These are phyloP conservation scores for Gossypium anomalum DNA, from an alignment of 345 rosid species.

Conservation along the genomic window DNA sequence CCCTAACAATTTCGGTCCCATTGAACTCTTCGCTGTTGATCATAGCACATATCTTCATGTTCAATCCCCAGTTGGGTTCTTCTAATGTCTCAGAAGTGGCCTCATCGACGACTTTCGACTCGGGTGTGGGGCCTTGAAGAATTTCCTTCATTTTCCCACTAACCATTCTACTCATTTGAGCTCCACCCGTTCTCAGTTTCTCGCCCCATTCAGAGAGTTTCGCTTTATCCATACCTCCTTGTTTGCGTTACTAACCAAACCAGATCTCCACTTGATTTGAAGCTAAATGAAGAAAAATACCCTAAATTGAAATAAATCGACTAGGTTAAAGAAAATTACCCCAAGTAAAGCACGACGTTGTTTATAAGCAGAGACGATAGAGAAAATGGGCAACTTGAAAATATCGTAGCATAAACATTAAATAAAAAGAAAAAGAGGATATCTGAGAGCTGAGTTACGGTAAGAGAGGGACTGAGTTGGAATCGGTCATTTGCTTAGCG, in stretches of 20 bases:
- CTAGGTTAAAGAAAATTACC: background rate
- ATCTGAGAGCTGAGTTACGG: background rate
- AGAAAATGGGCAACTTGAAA: background rate
- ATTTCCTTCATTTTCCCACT: slow-evolving; percentile 82
- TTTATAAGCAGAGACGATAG: background rate
- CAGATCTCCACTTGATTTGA: slow-evolving; percentile 9
- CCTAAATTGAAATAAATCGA: background rate
- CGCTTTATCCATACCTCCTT: slow-evolving; percentile 54
- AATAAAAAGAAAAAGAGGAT: background rate
- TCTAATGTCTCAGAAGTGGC: slow-evolving; percentile 67
- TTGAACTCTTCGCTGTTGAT: slow-evolving; percentile 63
- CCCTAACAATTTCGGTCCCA: slow-evolving; percentile 59
- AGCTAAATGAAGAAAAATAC: background rate
- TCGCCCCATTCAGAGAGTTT: slow-evolving; percentile 74
- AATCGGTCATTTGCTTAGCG: background rate
- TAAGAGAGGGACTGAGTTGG: background rate
- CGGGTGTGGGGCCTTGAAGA: slow-evolving; percentile 70
- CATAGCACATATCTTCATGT: slow-evolving; percentile 79
- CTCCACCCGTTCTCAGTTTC: slow-evolving; percentile 65
- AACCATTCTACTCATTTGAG: slow-evolving; percentile 73
- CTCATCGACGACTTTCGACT: slow-evolving; percentile 81
- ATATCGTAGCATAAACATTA: background rate
- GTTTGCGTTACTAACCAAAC: background rate
- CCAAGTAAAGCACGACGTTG: background rate
- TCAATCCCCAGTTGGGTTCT: slow-evolving; percentile 88